phyloP scores from a whole-genome alignment of 352 stramenopile genomes.

The Pythium volutum region DNA sequence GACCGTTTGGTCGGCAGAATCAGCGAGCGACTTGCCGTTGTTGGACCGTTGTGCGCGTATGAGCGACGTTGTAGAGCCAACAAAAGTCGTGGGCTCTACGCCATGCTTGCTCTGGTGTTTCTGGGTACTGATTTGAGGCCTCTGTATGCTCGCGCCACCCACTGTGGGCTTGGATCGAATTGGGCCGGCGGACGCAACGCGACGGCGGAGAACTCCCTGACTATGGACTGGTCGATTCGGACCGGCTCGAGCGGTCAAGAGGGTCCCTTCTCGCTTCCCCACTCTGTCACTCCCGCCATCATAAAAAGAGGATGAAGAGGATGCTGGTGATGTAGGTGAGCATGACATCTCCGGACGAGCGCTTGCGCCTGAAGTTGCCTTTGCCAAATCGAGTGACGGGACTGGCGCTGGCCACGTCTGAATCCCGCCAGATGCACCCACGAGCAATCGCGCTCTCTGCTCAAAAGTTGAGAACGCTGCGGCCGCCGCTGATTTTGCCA shows the following conservation, averaged over 20 bases:
- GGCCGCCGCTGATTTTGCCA: not conserved
- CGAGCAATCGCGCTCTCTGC: slow-evolving; percentile 3
- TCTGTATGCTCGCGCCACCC: slow-evolving; percentile 7
- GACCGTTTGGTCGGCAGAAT: slow-evolving; percentile 46
- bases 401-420: not conserved
- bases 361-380: not conserved
- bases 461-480: slow-evolving; percentile 7
- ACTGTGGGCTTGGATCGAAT: slow-evolving; percentile 15
- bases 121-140: not conserved
- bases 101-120: not conserved
- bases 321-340: slow-evolving; percentile 5
- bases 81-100: slow-evolving; percentile 29
- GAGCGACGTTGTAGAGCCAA: slow-evolving; percentile 62
- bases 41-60: slow-evolving; percentile 55
- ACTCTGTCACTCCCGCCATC: slow-evolving; percentile 6
- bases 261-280: not conserved
- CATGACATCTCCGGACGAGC: slow-evolving; percentile 2
- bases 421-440: not conserved
- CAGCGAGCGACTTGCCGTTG: slow-evolving; percentile 45
- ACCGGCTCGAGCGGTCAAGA: not conserved
- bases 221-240: not conserved
- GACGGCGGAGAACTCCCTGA: not conserved
- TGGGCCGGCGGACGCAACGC: slow-evolving; percentile 25
- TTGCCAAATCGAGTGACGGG: not conserved
- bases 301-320: slow-evolving; percentile 4